These are phyloP conservation scores for Paracamarosporium sp. DNA, from an alignment of 2,329 filamentous ascomycete species.

Conservation along the genomic window DNA sequence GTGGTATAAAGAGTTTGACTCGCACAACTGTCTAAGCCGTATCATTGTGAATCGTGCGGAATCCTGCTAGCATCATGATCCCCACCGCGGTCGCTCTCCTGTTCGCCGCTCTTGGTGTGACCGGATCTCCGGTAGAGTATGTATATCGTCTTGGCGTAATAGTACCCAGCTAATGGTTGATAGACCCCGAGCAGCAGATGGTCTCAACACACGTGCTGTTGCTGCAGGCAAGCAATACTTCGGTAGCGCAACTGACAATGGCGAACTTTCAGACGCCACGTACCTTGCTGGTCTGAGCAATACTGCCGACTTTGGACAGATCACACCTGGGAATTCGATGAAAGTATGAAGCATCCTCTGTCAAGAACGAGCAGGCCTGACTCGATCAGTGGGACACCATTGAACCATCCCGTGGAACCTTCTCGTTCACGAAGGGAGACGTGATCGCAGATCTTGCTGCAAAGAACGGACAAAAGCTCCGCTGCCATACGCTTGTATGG, in stretches of 20 bases:
- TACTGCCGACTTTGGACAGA: constrained; percentile 30
- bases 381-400: constrained; percentile 37
- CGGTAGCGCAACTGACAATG: constrained; percentile 34
- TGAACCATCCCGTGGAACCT: constrained; percentile 36
- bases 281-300: constrained; percentile 28
- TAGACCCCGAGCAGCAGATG: constrained; percentile 25
- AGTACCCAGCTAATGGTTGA: constrained; percentile 2
- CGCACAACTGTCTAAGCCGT: neutral
- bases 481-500: constrained; percentile 53
- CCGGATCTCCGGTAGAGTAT: constrained; percentile 20
- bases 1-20: constrained; percentile 1
- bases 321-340: constrained; percentile 31
- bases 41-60: neutral
- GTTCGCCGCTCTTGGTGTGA: constrained; percentile 20
- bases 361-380: neutral
- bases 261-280: constrained; percentile 22
- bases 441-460: constrained; percentile 32
- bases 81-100: constrained; percentile 18
- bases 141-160: neutral
- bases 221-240: constrained; percentile 32
- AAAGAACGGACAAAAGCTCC: constrained; percentile 40
- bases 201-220: constrained; percentile 28
- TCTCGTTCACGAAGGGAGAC: constrained; percentile 38
- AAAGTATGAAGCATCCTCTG: constrained; percentile 16
- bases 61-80: constrained; percentile 9